Conservation (phyloP, 2,329 filamentous ascomycete species). For the Rhinocladiella mackenziei region DNA sequence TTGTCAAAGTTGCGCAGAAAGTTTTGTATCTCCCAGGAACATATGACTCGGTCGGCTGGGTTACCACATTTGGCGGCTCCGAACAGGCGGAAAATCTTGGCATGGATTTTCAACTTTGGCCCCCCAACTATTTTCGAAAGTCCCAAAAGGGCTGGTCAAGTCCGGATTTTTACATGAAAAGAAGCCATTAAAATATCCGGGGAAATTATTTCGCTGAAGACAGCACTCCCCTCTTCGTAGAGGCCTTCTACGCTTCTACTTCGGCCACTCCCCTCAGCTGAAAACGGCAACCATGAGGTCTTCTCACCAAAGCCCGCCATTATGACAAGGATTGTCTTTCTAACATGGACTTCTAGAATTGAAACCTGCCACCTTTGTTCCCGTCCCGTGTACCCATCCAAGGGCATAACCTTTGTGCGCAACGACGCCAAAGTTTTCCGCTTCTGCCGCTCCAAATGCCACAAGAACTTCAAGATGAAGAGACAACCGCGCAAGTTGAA, state of each 20-base stretch:
- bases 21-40: not conserved
- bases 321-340: no score
- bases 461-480: constrained; percentile 93
- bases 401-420: constrained; percentile 64
- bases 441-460: constrained; percentile 65
- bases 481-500: constrained; percentile 93
- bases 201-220: no score
- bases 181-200: no score
- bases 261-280: no score
- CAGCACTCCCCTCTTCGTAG: no score
- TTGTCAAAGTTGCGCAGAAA: not conserved
- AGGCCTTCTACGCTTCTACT: no score
- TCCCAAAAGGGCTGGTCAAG: no score
- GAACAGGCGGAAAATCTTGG: constrained; percentile 1
- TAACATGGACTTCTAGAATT: constrained; percentile 22
- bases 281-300: no score
- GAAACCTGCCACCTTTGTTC: constrained; percentile 71
- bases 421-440: constrained; percentile 63
- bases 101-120: no score
- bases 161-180: no score
- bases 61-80: constrained; percentile 1
- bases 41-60: constrained; percentile 2
- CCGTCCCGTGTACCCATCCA: constrained; percentile 62
- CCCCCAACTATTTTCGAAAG: no score
- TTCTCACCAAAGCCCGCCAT: no score